phyloP scores from a whole-genome alignment of 106 monocot genomes.

The Dendrobium officinale region DNA sequence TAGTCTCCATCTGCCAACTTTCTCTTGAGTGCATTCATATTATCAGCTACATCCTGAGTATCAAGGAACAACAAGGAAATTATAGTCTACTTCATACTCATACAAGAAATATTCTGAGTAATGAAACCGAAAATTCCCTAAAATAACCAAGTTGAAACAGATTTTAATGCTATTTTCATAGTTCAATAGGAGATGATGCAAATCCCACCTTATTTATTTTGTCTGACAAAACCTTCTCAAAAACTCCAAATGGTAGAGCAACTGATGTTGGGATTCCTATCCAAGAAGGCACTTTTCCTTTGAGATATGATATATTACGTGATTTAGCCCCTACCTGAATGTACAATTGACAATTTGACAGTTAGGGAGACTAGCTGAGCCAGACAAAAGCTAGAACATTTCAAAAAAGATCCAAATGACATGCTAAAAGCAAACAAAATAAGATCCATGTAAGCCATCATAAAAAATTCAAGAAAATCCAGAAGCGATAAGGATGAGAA shows the following conservation, averaged over 20 bases:
- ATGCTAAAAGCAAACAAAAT: neutral
- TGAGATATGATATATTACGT: constrained; percentile 67
- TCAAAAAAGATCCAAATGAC: neutral
- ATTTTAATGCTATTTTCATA: neutral
- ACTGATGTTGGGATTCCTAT: constrained; percentile 87
- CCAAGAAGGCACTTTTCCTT: constrained; percentile 89
- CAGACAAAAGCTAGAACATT: neutral
- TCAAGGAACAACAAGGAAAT: constrained; percentile 5
- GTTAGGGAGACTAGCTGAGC: neutral
- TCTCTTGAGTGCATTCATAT: constrained; percentile 40
- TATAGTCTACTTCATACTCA: neutral
- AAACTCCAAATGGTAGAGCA: constrained; percentile 97
- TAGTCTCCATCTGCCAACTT: constrained; percentile 53
- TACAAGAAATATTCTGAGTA: neutral
- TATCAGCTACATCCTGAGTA: constrained; percentile 49
- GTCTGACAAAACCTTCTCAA: constrained; percentile 89
- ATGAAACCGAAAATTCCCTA: neutral
- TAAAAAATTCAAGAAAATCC: neutral
- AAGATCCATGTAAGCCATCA: neutral
- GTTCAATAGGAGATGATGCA: neutral
- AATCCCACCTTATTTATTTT: constrained; percentile 51
- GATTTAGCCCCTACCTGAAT: constrained; percentile 94
- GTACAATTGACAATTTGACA: neutral
- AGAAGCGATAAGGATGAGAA: neutral
- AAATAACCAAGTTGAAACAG: neutral